Base-by-base conservation (phyloP, 495 filamentous ascomycete species). In the Lasiosphaeria ovina region DNA sequence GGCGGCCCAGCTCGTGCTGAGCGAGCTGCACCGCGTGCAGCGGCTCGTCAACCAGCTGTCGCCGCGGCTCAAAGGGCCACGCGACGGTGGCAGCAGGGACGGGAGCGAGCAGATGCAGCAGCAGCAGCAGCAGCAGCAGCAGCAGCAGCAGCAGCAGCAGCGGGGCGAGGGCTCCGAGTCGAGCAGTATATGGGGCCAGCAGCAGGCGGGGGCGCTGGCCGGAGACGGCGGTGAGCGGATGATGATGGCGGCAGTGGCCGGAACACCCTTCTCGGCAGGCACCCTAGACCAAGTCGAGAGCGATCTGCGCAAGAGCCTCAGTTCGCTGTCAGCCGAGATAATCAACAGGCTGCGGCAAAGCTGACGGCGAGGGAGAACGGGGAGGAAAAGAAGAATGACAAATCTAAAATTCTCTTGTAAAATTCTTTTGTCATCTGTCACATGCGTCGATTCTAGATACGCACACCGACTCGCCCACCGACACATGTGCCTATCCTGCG, bases 11-110 rank as follows among this genome's bases (percentile, higher is more conserved):
- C 56, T 72, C 11, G 65, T 77, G 12, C 73, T 77, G 6, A 71
- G 66, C 57, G 71, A 77, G 61, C 65, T 79, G 12, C 75, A 79
- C 47, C 74, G 73, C 35, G 73, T 74, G 35, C 73, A 73, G 53
- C 58, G 66, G 4, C 44, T 79, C 6, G 64, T 76, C 0, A 59
- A 59, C 11, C n/a, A 24, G 35, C 54, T 65, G 4, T 66, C 75
- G 0, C 4, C 11, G 6, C 36, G 40, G 40, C 54, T 57, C 14
- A 48, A 57, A 40, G 34, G 17, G 17, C 10, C 12, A n/a, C 47
- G 16, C 9, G 10, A 50, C 9, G 47, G 10, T n/a, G 17, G 35
- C 6, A 10, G 4, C 38, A 35, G 38, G 38, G 38, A 42, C 8
- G 38, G 8, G 38, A 42, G 38, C 38, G 8, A 42, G 8, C 38